phyloP scores from a whole-genome alignment of 352 stramenopile species.

The Phytophthora macrochlamydospora region DNA sequence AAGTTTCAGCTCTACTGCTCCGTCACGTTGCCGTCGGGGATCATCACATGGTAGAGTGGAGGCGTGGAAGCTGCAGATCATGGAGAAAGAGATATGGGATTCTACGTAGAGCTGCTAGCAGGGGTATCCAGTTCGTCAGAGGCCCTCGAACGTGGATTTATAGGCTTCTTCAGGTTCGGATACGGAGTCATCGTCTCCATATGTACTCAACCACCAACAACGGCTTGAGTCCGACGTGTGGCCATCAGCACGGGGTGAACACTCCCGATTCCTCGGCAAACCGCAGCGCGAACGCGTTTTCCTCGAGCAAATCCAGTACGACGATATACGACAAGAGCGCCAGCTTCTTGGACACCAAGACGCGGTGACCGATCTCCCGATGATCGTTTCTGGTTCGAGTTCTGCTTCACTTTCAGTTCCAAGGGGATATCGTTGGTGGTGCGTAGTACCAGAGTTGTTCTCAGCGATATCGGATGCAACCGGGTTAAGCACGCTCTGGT shows the following conservation, averaged over 20 bases:
- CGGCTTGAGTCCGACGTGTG: constrained; percentile 38
- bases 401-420: no score
- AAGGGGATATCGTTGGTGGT: no score
- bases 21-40: constrained; percentile 52
- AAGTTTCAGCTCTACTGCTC: constrained; percentile 34
- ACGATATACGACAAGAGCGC: no score
- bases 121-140: constrained; percentile 29
- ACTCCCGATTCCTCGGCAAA: no score
- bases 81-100: constrained; percentile 22
- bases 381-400: no score
- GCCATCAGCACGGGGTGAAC: neutral
- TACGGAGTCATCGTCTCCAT: constrained; percentile 33
- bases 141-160: constrained; percentile 26
- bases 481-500: no score
- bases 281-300: no score
- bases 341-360: no score
- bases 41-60: constrained; percentile 50
- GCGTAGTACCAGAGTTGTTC: no score
- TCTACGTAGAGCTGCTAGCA: constrained; percentile 35
- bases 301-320: no score
- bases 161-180: neutral
- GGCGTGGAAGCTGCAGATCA: constrained; percentile 7
- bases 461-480: no score
- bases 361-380: no score
- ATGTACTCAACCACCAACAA: constrained; percentile 62